These are phyloP conservation scores for Alternaria solani DNA, from an alignment of 2,329 filamentous ascomycete species.

Conservation along the genomic window DNA sequence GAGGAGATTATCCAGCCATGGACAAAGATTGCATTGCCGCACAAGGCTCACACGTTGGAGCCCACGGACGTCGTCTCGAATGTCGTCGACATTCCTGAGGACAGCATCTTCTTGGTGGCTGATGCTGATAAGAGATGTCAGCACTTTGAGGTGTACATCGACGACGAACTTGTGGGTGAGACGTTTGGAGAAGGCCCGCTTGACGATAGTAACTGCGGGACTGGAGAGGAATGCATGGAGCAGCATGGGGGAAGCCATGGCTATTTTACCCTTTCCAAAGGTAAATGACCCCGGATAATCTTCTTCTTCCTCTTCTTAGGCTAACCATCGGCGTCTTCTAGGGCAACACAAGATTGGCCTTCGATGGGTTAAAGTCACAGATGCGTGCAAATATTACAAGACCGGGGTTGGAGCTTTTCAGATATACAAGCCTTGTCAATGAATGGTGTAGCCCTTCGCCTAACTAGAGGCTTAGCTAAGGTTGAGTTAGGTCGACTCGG, in stretches of 20 bases:
- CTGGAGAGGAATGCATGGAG: background rate
- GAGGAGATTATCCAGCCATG: background rate
- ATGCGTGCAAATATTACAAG: background rate
- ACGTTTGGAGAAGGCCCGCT: background rate
- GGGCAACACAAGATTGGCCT: background rate
- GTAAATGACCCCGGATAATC: background rate
- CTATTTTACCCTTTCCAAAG: background rate
- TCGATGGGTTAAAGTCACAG: background rate
- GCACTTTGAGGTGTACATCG: background rate
- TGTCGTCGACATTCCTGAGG: background rate
- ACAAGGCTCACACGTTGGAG: fast-evolving
- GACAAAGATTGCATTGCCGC: background rate
- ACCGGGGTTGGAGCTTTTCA: background rate
- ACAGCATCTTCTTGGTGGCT: background rate
- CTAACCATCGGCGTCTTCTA: background rate
- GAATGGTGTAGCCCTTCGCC: too few species aligned
- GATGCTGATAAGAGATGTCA: background rate
- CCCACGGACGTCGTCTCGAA: background rate
- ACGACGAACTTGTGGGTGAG: background rate
- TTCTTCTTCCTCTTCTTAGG: background rate
- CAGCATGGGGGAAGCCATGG: background rate
- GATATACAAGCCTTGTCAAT: background rate
- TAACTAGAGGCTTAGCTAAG: too few species aligned
- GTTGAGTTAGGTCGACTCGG: too few species aligned
- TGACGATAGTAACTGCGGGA: background rate